These are phyloP conservation scores for Volvox reticuliferus DNA, from an alignment of 139 green algal species.

Conservation along the genomic window DNA sequence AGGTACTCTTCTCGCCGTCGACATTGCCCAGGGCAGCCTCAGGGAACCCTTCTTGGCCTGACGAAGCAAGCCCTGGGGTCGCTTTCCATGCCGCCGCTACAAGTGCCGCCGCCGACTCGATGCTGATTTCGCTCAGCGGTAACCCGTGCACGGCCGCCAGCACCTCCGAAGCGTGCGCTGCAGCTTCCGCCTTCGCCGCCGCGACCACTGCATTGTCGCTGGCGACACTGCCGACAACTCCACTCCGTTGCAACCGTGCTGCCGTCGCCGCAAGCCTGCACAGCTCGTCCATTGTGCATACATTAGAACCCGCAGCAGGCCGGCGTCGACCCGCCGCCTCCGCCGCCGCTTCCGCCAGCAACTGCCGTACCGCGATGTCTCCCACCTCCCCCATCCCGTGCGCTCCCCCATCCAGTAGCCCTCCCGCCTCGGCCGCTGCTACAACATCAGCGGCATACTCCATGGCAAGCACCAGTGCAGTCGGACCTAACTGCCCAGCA, in stretches of 20 bases:
- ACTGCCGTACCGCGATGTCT: not conserved
- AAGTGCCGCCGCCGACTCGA: not conserved
- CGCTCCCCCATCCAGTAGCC: not conserved
- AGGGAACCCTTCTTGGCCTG: too few species aligned
- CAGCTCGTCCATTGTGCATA: not conserved
- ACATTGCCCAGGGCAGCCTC: too few species aligned
- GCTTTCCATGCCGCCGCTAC: not conserved
- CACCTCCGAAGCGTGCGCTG: not conserved
- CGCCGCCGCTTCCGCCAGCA: not conserved
- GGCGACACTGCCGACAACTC: not conserved
- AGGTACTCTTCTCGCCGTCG: not conserved
- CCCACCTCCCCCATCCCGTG: not conserved
- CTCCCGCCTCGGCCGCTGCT: not conserved
- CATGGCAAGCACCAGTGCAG: conserved; percentile 10
- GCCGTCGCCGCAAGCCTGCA: conserved; percentile 25
- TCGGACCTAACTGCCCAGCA: not conserved
- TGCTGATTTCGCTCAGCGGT: not conserved
- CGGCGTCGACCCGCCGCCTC: not conserved
- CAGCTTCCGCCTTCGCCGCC: too few species aligned
- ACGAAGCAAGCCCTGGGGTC: too few species aligned
- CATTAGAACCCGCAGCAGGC: not conserved
- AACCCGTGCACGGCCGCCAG: not conserved
- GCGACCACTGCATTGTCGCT: not conserved
- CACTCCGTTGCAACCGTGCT: not conserved
- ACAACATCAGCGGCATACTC: not conserved